phyloP scores from a whole-genome alignment of 1,139 yeast genomes.

The Taphrina deformans region DNA sequence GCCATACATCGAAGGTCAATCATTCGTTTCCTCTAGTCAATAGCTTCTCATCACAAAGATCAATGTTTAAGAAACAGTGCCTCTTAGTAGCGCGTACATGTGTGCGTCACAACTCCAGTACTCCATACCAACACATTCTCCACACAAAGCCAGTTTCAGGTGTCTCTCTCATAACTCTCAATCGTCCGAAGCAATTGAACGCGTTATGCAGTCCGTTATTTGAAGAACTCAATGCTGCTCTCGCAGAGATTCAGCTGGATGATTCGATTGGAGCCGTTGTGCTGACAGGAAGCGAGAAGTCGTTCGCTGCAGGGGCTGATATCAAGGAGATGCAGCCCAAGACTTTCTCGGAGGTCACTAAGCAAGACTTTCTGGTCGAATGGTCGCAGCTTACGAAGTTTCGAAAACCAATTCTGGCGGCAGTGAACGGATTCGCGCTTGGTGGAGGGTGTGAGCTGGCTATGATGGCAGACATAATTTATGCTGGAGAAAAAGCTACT shows the following conservation, averaged over 20 bases:
- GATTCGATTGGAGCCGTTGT: conserved; percentile 52
- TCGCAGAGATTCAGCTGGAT: conserved; percentile 48
- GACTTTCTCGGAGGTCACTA: conserved; percentile 47
- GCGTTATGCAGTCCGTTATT: conserved; percentile 59
- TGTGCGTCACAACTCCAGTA: conserved; percentile 10
- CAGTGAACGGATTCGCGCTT: conserved; percentile 56
- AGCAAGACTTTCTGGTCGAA: conserved; percentile 46
- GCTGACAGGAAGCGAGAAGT: conserved; percentile 51
- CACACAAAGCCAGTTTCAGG: conserved; percentile 16
- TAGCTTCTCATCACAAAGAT: background rate
- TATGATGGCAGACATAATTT: conserved; percentile 55
- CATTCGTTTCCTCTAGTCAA: background rate
- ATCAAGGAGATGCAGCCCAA: conserved; percentile 54
- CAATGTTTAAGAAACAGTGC: conserved; percentile 11
- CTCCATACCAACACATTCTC: conserved; percentile 25
- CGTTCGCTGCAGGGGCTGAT: conserved; percentile 59
- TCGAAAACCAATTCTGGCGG: conserved; percentile 54
- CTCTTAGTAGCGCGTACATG: background rate
- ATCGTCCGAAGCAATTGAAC: conserved; percentile 66
- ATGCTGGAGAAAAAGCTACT: conserved; percentile 53
- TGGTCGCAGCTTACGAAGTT: conserved; percentile 48
- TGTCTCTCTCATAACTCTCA: conserved; percentile 56
- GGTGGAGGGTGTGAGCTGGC: conserved; percentile 61
- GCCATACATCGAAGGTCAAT: no score
- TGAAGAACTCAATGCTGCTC: conserved; percentile 49